Base-by-base conservation (phyloP, 1,284 basidiomycete species). In the Trichosporon asahii region DNA sequence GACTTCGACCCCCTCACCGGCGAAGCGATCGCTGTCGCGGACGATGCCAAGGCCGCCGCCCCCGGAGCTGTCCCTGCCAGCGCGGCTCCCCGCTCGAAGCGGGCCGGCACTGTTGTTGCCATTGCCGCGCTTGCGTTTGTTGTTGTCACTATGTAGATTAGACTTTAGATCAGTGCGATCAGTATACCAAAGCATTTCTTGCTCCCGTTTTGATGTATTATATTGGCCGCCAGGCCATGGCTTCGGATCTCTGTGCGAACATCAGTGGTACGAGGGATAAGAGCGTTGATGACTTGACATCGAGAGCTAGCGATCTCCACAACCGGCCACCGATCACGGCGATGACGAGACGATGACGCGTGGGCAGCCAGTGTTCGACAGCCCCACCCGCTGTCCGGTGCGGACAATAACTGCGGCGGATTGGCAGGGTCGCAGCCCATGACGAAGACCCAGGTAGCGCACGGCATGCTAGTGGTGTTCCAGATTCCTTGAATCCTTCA, bases 81-180 rank as follows among this genome's bases (percentile, higher is more conserved):
- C 27, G 27, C 29, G 3, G 27, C 29, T 1, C 6, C 29, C 29
- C 12, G 57, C 21, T n/a, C 27, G 5, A 61, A 33, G 8, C 57
- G 57, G 5, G 57, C 27, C 18, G 57, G 27, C 14, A 31, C 29
- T 2, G 15, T 14, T 2, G 15, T 31, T 31, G 27, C 29, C 5
- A 2, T 33, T 31, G 57, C 57, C 57, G 27, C 57, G 15, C 57
- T 61, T 2, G 57, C 57, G 18, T n/a, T 61, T 31, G 29, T 33
- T 61, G 57, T 31, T n/a, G 57, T 61, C 57, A 61, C 57, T 27
- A 61, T 61, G 57, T 61, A 61, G 57, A 18, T 31, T 61, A 61
- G 57, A 61, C 27, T 2, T 31, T 61, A 33, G 57, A 61, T 31
- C 23, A 23, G 5, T 12, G 27, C 7, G 55, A 21, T 18, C 57